Evolutionary conservation across 352 stramenopile species (phyloP), one percentile per base, ranked within the genome.

Genomic region (Globisporangium cystogenes): DNA sequence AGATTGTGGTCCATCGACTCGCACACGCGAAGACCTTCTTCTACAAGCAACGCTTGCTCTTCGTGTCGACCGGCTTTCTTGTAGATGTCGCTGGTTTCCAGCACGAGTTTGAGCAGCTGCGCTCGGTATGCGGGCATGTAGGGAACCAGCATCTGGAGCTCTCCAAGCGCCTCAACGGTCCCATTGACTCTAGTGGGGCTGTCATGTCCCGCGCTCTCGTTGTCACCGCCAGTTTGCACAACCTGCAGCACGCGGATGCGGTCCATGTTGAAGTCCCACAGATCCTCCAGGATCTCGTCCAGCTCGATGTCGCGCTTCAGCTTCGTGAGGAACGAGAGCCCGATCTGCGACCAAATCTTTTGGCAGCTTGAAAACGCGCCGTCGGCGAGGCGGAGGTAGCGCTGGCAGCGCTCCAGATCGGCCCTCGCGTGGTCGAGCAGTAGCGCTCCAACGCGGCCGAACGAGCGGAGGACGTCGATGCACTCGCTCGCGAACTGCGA

Each of bases 251-350:
- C 68, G 21, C 73, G 77, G 37, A 90, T 68, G 7, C 70, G 73
- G 44, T 84, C 70, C n/a, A 81, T 64, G n/a, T 68, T 80, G 43
- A 87, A 87, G 45, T 90, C 77, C 82, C 82, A 93, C 40, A 93
- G 57, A 56, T 90, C 82, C 60, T 89, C 74, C 15, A 93, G 48
- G 46, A 90, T 67, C 23, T 90, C 75, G 40, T 90, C 82, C 11
- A 90, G 44, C 48, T 93, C 82, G 11, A 87, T 48, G 7, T 65
- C 70, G 36, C 71, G 53, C 48, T 89, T 93, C 37, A 78, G 67
- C 40, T 81, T 83, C 7, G 79, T 87, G 31, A 93, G 53, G 47
- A 70, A 70, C 11, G 79, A 73, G 3, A 93, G 59, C 0, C 82
- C 82, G 23, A 93, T 76, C 10, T 74, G 62, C 39, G 65, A 66